Evolutionary conservation across 1,284 basidiomycete genomes (phyloP).

Genomic region (Ustilago lituana): DNA sequence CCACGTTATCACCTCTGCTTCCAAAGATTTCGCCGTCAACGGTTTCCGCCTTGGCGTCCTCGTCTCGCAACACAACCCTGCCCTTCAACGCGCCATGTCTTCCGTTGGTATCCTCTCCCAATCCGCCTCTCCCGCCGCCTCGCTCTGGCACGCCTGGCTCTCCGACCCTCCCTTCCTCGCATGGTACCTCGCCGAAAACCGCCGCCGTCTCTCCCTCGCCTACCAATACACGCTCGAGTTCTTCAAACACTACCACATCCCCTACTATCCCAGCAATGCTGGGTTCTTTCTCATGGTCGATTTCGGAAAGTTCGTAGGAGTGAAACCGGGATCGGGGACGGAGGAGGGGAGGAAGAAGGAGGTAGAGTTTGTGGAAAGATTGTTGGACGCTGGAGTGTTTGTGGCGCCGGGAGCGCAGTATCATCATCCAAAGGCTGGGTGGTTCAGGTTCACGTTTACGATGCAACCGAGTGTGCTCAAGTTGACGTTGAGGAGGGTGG

Average conservation of each 20-base stretch:
- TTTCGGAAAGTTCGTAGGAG: conserved; percentile 10
- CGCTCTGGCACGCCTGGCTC: conserved; percentile 43
- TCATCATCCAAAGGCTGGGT: conserved; percentile 48
- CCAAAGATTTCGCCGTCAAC: conserved; percentile 59
- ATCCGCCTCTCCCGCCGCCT: conserved; percentile 29
- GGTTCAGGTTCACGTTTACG: conserved; percentile 54
- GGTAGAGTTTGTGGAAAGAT: conserved; percentile 10
- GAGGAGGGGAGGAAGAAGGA: conserved; percentile 24
- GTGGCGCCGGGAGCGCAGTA: conserved; percentile 54
- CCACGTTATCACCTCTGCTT: conserved; percentile 52
- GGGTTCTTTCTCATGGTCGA: conserved; percentile 57
- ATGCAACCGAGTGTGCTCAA: conserved; percentile 39
- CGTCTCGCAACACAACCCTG: conserved; percentile 51
- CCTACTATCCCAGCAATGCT: conserved; percentile 36
- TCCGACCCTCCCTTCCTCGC: conserved; percentile 34
- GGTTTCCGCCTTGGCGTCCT: conserved; percentile 57
- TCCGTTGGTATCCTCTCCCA: conserved; percentile 35
- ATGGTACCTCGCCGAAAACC: conserved; percentile 55
- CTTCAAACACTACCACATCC: conserved; percentile 26
- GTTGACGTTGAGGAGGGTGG: conserved; percentile 36
- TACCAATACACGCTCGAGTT: conserved; percentile 38
- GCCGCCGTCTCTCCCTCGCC: conserved; percentile 25
- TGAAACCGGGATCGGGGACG: neutral
- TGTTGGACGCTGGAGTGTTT: conserved; percentile 41
- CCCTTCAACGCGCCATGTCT: conserved; percentile 37